A percentile compares a stretch with the other conserved stretches of the same genome.
phyloP scores from a whole-genome alignment of 257 asterid species.

The Lycium ferocissimum region DNA sequence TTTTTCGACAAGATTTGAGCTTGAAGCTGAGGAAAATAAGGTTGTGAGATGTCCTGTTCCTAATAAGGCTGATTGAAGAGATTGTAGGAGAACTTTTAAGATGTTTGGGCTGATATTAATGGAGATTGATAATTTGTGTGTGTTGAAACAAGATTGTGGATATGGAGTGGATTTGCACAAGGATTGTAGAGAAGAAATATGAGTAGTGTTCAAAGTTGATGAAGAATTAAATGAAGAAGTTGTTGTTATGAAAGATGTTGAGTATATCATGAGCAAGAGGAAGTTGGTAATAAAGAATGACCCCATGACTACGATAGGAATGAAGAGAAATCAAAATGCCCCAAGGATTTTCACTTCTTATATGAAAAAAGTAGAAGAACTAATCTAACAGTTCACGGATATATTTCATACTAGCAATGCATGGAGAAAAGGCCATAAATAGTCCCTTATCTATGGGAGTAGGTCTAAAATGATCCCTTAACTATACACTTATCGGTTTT shows the following conservation, averaged over 20 bases:
- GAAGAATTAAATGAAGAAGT: constrained; percentile 40
- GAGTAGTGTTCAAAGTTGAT: constrained; percentile 29
- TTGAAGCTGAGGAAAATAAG: constrained; percentile 47
- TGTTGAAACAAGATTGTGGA: constrained; percentile 62
- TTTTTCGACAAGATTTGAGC: constrained; percentile 53
- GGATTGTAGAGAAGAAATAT: constrained; percentile 39
- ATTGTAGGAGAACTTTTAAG: constrained; percentile 53
- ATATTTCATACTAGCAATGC: too few relatives aligned
- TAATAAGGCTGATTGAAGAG: constrained; percentile 65
- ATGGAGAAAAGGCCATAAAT: too few relatives aligned
- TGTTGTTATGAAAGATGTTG: neutral
- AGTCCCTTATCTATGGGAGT: too few relatives aligned
- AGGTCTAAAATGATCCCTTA: too few relatives aligned
- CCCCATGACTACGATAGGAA: neutral
- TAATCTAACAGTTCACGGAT: too few relatives aligned
- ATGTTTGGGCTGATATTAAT: constrained; percentile 59
- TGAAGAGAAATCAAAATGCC: neutral
- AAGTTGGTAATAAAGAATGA: neutral
- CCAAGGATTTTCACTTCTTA: neutral
- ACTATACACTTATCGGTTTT: too few relatives aligned
- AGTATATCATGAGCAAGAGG: neutral
- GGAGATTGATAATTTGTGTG: constrained; percentile 67
- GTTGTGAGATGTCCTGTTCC: constrained; percentile 54
- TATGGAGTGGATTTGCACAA: constrained; percentile 75
- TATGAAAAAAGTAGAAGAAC: neutral